These are phyloP conservation scores for Ophiosphaerella herpotricha DNA, from an alignment of 2,329 filamentous ascomycete genomes.

Conservation along the genomic window DNA sequence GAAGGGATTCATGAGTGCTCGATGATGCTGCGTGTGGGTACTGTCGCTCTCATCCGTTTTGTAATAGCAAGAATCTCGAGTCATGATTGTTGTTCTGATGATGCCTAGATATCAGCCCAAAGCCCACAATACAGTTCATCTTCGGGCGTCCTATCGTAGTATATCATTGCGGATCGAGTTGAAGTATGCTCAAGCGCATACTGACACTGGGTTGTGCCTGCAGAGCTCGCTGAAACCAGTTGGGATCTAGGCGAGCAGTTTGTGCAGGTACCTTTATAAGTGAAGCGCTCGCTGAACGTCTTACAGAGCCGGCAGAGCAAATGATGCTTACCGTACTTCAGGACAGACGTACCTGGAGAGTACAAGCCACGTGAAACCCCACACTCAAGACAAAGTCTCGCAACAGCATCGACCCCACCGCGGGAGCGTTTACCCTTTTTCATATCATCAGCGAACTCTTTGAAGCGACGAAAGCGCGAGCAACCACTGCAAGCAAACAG, in stretches of 20 bases:
- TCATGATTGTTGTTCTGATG: neutral
- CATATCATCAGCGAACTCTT: conserved; percentile 35
- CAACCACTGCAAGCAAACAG: conserved; percentile 33
- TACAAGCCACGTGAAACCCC: conserved; percentile 27
- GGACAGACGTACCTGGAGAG: conserved; percentile 21
- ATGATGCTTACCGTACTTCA: conserved; percentile 21
- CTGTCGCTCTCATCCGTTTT: neutral
- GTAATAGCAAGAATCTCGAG: neutral
- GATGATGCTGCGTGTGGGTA: neutral
- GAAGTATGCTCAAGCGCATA: conserved; percentile 19
- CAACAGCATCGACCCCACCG: conserved; percentile 22
- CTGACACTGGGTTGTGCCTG: neutral
- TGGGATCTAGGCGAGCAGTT: conserved; percentile 9
- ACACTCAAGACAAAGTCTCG: conserved; percentile 33
- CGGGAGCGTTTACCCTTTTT: conserved; percentile 34
- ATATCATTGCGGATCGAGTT: conserved; percentile 5
- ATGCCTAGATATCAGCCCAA: conserved; percentile 18
- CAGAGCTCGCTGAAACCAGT: neutral
- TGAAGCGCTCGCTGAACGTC: conserved; percentile 22
- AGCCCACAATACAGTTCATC: conserved; percentile 19
- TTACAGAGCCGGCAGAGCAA: conserved; percentile 24
- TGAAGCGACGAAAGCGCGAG: conserved; percentile 19
- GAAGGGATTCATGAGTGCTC: neutral
- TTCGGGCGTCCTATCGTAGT: conserved; percentile 12
- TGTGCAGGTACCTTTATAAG: conserved; percentile 16